Evolutionary conservation across 805 yeast species (phyloP).

Genomic region (Candida stauntonica): DNA sequence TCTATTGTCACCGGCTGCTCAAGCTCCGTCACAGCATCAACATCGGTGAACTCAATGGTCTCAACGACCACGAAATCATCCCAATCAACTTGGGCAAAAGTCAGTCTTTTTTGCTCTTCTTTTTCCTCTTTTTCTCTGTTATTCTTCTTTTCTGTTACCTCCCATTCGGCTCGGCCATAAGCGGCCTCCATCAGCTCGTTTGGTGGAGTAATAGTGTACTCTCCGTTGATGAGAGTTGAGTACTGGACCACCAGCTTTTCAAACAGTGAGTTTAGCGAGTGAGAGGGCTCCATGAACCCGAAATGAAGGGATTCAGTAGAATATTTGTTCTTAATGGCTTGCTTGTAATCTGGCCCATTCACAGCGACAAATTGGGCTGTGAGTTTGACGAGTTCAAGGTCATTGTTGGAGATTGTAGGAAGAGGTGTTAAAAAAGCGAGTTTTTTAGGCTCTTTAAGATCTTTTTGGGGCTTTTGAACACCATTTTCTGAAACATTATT

Average conservation of each 20-base stretch:
- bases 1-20: slow-evolving; percentile 51
- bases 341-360: slow-evolving; percentile 47
- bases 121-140: slow-evolving; percentile 31
- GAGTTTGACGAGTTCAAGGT: slow-evolving; percentile 62
- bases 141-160: slow-evolving; percentile 33
- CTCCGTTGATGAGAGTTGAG: slow-evolving; percentile 27
- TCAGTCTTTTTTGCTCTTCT: slow-evolving; percentile 38
- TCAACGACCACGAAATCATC: slow-evolving; percentile 71
- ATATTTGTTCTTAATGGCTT: slow-evolving; percentile 34
- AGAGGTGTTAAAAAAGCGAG: too few species aligned
- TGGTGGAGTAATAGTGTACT: slow-evolving; percentile 8
- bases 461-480: background rate
- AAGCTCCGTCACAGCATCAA: slow-evolving; percentile 52
- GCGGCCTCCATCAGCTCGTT: slow-evolving; percentile 42
- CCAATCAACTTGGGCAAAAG: slow-evolving; percentile 84
- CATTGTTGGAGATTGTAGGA: slow-evolving; percentile 35
- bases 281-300: slow-evolving; percentile 57
- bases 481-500: slow-evolving; percentile 22
- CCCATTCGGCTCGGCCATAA: slow-evolving; percentile 53
- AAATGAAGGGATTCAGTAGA: slow-evolving; percentile 48
- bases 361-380: slow-evolving; percentile 67
- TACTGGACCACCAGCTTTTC: slow-evolving; percentile 54
- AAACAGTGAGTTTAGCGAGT: slow-evolving; percentile 57
- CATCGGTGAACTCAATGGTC: slow-evolving; percentile 58
- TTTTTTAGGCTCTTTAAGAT: background rate